Percentiles rank a stretch among this genome's conserved stretches.
Conservation (phyloP, 2,329 filamentous ascomycete genomes). For the Lecanoromycetidae sp. region DNA sequence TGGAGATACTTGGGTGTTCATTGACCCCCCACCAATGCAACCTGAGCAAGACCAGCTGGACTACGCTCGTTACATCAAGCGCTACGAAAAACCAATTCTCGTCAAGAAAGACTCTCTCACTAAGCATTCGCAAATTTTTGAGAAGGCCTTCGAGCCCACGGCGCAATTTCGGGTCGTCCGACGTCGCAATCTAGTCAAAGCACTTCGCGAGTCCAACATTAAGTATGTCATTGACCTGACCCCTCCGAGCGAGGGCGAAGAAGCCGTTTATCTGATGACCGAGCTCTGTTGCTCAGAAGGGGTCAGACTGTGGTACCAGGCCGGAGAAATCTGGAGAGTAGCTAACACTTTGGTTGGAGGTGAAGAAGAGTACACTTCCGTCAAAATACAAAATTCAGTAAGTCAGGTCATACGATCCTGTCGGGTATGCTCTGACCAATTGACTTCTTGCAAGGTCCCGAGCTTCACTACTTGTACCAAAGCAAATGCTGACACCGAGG, state of each 20-base stretch:
- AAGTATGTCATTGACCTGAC: slow-evolving; percentile 53
- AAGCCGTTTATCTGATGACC: slow-evolving; percentile 47
- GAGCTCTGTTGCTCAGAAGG: slow-evolving; percentile 46
- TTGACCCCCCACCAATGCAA: slow-evolving; percentile 18
- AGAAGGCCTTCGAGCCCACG: slow-evolving; percentile 28
- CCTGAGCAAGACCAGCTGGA: slow-evolving; percentile 20
- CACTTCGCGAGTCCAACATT: slow-evolving; percentile 28
- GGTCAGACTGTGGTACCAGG: slow-evolving; percentile 44
- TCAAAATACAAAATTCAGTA: not conserved
- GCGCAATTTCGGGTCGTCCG: slow-evolving; percentile 21
- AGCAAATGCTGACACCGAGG: too few relatives aligned
- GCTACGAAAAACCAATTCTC: slow-evolving; percentile 13
- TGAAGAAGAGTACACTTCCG: slow-evolving; percentile 33
- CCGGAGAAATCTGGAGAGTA: slow-evolving; percentile 29
- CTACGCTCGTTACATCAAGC: slow-evolving; percentile 9
- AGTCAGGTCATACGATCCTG: not conserved
- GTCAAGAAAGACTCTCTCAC: slow-evolving; percentile 9
- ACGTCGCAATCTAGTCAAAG: slow-evolving; percentile 20
- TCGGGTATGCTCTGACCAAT: not conserved
- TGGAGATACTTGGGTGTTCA: slow-evolving; percentile 23
- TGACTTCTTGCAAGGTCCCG: not conserved
- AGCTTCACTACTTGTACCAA: too few relatives aligned
- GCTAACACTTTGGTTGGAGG: slow-evolving; percentile 34
- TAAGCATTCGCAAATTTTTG: slow-evolving; percentile 30
- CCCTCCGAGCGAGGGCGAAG: slow-evolving; percentile 49